Evolutionary conservation across 331 rosid genomes (phyloP).

Genomic region (Saraca asoca): DNA sequence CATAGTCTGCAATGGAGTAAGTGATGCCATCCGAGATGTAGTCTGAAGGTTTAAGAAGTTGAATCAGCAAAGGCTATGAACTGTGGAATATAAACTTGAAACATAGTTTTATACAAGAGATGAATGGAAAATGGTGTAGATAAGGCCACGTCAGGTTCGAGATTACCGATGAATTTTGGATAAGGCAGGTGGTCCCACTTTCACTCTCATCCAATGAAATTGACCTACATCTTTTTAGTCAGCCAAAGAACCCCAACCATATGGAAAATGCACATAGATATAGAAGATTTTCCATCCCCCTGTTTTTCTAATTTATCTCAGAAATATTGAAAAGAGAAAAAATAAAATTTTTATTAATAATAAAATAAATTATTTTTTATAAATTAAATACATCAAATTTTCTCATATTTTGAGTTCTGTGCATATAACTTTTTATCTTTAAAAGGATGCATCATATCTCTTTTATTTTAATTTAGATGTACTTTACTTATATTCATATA

Average conservation of each 20-base stretch:
- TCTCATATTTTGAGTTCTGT: too few species aligned
- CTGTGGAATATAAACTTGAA: slow-evolving; percentile 28
- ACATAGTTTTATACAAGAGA: neutral
- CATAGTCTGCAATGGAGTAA: slow-evolving; percentile 36
- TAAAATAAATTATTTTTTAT: too few species aligned
- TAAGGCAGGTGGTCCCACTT: slow-evolving; percentile 53
- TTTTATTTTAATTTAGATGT: too few species aligned
- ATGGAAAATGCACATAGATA: neutral
- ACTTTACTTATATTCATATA: too few species aligned
- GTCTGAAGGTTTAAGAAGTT: too few species aligned
- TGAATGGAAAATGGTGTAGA: slow-evolving; percentile 38
- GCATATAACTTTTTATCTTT: too few species aligned
- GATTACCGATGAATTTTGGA: slow-evolving; percentile 44
- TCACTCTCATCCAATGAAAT: neutral
- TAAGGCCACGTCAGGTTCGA: slow-evolving; percentile 57
- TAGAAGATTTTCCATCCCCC: too few species aligned
- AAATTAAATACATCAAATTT: too few species aligned
- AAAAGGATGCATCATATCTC: too few species aligned
- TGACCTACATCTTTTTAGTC: neutral
- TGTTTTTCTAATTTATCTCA: too few species aligned
- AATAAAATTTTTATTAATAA: too few species aligned
- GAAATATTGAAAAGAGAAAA: too few species aligned
- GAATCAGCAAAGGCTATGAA: neutral
- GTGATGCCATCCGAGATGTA: slow-evolving; percentile 42
- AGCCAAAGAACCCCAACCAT: slow-evolving; percentile 3